These are phyloP conservation scores for Pyrus communis DNA, from an alignment of 306 rosid species.

Conservation along the genomic window DNA sequence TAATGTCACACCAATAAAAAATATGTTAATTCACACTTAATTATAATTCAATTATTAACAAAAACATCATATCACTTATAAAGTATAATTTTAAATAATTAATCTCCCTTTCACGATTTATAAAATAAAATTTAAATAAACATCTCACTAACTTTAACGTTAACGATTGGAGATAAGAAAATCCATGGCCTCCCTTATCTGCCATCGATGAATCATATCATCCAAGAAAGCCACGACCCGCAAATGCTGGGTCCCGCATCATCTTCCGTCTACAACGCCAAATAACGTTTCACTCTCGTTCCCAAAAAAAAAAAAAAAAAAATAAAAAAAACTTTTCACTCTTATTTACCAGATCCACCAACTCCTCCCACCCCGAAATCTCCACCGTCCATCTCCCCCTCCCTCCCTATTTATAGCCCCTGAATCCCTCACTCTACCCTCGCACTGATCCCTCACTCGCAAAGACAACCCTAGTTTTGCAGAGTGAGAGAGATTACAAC, in stretches of 20 bases:
- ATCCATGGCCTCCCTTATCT: no score
- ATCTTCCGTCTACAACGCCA: slow-evolving; percentile 5
- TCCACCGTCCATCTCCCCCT: slow-evolving; percentile 20
- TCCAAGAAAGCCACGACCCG: neutral
- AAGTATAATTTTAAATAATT: no score
- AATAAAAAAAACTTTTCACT: neutral
- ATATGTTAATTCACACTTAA: no score
- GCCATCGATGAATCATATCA: neutral
- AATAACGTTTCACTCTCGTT: neutral
- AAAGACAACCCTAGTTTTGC: neutral
- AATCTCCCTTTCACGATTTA: no score
- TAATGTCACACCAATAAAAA: no score
- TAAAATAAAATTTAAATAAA: no score
- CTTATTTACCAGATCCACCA: slow-evolving; percentile 18
- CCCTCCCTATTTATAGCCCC: slow-evolving; percentile 28
- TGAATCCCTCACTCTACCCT: neutral
- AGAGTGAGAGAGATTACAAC: neutral
- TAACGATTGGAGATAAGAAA: no score
- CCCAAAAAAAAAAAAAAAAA: no score
- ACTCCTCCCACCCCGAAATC: slow-evolving; percentile 9
- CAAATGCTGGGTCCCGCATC: neutral
- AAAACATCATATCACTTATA: no score
- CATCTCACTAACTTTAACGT: no score
- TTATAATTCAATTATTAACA: no score
- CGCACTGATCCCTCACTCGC: neutral